A percentile compares a stretch with the other conserved stretches of the same genome.
Evolutionary conservation across 169 alveolate genomes (phyloP).

Genomic region (Besnoitia besnoiti): DNA sequence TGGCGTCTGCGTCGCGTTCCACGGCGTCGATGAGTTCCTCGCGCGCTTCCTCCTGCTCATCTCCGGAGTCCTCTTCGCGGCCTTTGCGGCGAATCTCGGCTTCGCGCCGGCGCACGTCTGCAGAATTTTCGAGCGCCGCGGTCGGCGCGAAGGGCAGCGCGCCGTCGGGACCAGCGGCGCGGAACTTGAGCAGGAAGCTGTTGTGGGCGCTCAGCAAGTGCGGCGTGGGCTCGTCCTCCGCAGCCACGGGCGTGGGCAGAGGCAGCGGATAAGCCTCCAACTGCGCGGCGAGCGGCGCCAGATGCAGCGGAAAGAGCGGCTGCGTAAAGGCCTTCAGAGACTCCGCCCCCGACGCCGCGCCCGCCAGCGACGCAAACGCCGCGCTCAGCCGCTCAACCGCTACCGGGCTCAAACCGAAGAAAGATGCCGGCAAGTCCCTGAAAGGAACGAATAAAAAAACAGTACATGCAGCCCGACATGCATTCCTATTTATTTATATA

Average conservation of each 20-base stretch:
- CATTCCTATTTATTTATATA: no score
- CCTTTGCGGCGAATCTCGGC: background rate
- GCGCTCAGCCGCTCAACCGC: background rate
- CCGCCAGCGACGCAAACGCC: background rate
- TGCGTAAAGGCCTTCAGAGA: background rate
- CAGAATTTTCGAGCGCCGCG: background rate
- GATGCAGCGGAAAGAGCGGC: background rate
- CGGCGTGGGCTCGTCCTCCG: background rate
- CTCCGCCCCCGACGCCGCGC: background rate
- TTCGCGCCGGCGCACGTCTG: background rate
- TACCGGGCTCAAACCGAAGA: background rate
- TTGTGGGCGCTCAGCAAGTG: background rate
- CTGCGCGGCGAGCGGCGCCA: background rate
- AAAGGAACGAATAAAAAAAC: no score
- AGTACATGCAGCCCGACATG: no score
- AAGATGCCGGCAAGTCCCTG: slow-evolving; percentile 17
- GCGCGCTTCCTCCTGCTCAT: background rate
- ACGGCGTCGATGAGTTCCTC: background rate
- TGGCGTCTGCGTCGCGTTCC: background rate
- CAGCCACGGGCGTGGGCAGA: background rate
- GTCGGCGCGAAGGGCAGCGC: background rate
- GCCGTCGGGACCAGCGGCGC: background rate
- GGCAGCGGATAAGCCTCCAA: background rate
- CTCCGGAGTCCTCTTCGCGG: background rate
- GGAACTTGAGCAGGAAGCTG: background rate